Evolutionary conservation across 1,139 yeast genomes (phyloP), one percentile per base, ranked within the genome.

Genomic region (Debaryomyces subglobosus): DNA sequence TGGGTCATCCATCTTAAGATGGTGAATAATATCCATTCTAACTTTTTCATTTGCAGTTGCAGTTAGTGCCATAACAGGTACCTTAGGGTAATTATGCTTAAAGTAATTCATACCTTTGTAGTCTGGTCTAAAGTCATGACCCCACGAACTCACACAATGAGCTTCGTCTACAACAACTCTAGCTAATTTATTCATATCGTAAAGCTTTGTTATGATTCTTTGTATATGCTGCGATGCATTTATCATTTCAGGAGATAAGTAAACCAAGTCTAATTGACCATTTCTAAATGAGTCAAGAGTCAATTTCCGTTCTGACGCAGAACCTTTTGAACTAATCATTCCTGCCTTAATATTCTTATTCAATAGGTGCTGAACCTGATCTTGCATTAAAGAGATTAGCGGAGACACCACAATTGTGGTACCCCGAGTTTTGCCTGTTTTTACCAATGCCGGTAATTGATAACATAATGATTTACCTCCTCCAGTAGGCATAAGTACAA

Each of bases 141-240:
- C 99, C 99, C 99, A 95, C 9, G 96, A 88, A 51, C 97, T 89
- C 49, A 95, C 96, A 77, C 99, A 95, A 69, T 95, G 99, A 0
- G 99, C 99, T 63, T 95, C 99, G 69, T 95, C 99, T 43, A 95
- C 91, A 9, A 95, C 97, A 30, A 95, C 81, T 47, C 98, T 74
- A 0, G 97, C 96, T 37, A 95, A 69, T 57, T 74, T 72, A 5
- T 77, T 72, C 35, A 76, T 77, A 3, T 74, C 71, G 62, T 88
- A 76, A 16, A 94, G 69, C 45, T 69, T 74, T 13, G 76, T 71
- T 45, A 95, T 83, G 1, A 86, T 85, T 48, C 74, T 76, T 60
- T 82, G 87, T 46, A 95, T 84, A 59, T 84, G 84, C 8, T 71
- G 77, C 35, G 96, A 89, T 5, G 87, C 85, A 60, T 85, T 88